These are phyloP conservation scores for Diplosphaera chodatii DNA, from an alignment of 139 green algal species.

Conservation along the genomic window DNA sequence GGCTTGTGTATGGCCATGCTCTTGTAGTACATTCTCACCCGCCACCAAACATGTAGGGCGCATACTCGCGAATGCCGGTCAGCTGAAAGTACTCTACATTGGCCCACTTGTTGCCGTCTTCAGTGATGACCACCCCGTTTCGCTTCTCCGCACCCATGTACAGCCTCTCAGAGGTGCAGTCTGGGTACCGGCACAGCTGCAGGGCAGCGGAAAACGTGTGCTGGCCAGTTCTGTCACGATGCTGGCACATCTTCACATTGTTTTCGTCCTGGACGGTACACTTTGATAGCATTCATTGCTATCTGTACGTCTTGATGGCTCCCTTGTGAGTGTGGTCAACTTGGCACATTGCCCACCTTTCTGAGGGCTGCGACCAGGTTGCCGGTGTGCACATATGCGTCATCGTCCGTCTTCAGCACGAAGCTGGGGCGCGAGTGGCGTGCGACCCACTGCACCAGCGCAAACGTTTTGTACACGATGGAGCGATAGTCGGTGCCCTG, in stretches of 20 bases:
- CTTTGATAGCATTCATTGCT: no score
- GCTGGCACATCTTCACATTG: no score
- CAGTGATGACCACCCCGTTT: conserved; percentile 14
- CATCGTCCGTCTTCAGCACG: conserved; percentile 13
- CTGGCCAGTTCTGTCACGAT: no score
- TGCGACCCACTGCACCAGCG: conserved; percentile 12
- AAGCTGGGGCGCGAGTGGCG: conserved; percentile 5
- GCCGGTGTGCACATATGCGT: not conserved
- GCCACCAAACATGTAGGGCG: conserved; percentile 15
- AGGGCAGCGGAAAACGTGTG: no score
- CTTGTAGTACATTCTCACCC: conserved; percentile 4
- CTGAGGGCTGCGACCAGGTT: not conserved
- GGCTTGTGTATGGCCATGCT: no score
- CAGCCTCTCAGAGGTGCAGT: conserved; percentile 4
- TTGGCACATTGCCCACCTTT: no score
- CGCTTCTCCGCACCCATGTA: conserved; percentile 16
- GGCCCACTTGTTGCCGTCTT: conserved; percentile 16
- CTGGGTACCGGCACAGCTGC: conserved; percentile 4
- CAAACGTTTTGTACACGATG: conserved; percentile 20
- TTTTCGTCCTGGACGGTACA: no score
- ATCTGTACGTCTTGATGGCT: no score
- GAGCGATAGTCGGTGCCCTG: conserved; percentile 12
- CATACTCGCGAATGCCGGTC: conserved; percentile 9
- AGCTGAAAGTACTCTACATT: conserved; percentile 19
- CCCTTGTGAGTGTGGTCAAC: no score